Base-by-base conservation (phyloP, 257 asterid species). In the Solanum chiquidenum region DNA sequence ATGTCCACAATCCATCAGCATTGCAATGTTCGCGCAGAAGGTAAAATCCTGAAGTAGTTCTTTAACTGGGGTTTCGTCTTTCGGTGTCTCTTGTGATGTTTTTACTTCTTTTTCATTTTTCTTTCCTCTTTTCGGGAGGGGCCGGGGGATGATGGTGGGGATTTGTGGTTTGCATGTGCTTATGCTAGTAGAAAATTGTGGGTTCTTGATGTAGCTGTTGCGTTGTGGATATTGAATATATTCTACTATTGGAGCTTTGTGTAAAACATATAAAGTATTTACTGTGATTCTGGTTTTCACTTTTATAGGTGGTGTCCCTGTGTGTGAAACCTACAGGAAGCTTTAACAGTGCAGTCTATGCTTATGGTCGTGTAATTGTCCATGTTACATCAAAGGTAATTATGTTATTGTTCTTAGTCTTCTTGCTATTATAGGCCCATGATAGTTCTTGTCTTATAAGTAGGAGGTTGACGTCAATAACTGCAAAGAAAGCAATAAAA, bases 331-430 rank as follows among this genome's bases (percentile, higher is more conserved):
- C 90, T 58, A 89, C 87, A 80, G 91, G 88, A 89, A 91, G 91
- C 90, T 86, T 88, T 84, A 90, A 87, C 72, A 91, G 90, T 83
- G 18, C 91, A 64, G 77, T 92, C 44, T 97, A 93, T 92, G 96
- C 98, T 64, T 90, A 86, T 89, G 90, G 90, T 33, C 93, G 92
- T 88, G 94, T 94, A 84, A 89, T 95, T 87, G 95, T 94, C 89
- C 90, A 91, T 37, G 96, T 96, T 87, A 89, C 98, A 31, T 94
- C 97, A 33, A 90, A 91, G 98, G 98, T 97, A 92, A 90, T 44
- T 44, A 55, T 52, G 42, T 37, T 29, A 66, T 83, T 88, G 49
- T 44, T 42, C 66, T 27, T 74, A 18, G 38, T 42, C 49, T 44
- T 74, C 79, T 52, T 84, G 82, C 66, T 76, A 55, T 37, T 49